A percentile compares a stretch with the other conserved stretches of the same genome.
phyloP scores from a whole-genome alignment of 148 eudicot genomes.

The Rhododendron ferrugineum region DNA sequence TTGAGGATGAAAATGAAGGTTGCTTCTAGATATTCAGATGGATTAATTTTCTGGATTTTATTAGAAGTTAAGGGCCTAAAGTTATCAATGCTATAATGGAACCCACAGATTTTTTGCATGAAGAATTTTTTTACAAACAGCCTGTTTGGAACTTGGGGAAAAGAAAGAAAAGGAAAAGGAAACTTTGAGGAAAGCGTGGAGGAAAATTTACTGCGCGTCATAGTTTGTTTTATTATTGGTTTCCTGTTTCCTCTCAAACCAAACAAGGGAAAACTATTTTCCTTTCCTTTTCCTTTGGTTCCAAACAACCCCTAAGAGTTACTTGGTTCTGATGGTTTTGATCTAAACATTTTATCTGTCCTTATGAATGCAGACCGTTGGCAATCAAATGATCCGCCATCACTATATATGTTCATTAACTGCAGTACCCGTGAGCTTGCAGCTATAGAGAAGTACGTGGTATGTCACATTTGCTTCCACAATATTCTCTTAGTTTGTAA shows the following conservation, averaged over 20 bases:
- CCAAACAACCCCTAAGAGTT: neutral
- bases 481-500: neutral
- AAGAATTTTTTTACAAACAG: neutral
- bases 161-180: neutral
- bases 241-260: neutral
- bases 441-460: conserved; percentile 89
- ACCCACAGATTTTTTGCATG: neutral
- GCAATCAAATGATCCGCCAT: conserved; percentile 72
- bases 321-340: neutral
- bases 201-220: neutral
- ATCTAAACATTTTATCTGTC: conserved; percentile 1
- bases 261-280: neutral
- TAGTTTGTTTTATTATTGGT: no score
- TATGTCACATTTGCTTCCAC: conserved; percentile 37
- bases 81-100: neutral
- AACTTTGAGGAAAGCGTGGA: neutral
- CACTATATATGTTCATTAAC: conserved; percentile 72
- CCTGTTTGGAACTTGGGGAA: neutral
- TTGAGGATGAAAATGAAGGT: conserved; percentile 98
- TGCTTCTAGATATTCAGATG: conserved; percentile 11
- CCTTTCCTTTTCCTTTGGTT: neutral
- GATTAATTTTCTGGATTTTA: neutral
- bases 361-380: conserved; percentile 60
- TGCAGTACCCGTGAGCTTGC: conserved; percentile 89
- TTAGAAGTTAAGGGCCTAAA: neutral